Conservation (phyloP, 352 stramenopile species). For the Globisporangium polare region DNA sequence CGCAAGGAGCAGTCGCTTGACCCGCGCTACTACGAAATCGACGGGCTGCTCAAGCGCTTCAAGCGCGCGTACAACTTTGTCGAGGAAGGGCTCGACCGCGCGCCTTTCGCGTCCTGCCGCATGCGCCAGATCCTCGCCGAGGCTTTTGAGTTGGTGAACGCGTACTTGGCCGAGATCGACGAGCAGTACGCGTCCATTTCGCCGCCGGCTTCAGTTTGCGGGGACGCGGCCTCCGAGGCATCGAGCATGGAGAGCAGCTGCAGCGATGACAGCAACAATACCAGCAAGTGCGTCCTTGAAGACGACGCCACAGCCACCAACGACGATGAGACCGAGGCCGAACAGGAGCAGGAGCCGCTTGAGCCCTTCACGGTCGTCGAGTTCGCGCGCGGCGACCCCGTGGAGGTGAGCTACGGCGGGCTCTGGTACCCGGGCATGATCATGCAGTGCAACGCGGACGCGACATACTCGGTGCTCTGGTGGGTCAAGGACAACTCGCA, state of each 20-base stretch:
- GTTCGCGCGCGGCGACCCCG: slow-evolving; percentile 60
- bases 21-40: slow-evolving; percentile 76
- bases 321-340: background rate
- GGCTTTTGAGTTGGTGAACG: slow-evolving; percentile 53
- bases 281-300: slow-evolving; percentile 2
- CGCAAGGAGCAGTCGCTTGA: slow-evolving; percentile 71
- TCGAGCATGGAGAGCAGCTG: slow-evolving; percentile 4
- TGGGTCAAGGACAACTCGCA: slow-evolving; percentile 81
- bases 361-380: background rate
- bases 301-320: background rate
- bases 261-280: background rate
- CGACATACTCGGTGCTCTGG: slow-evolving; percentile 73
- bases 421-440: slow-evolving; percentile 69
- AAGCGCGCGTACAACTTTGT: slow-evolving; percentile 66
- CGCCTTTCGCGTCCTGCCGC: slow-evolving; percentile 45
- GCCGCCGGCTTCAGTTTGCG: slow-evolving; percentile 23
- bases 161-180: slow-evolving; percentile 44
- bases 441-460: slow-evolving; percentile 50
- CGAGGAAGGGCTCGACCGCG: slow-evolving; percentile 39
- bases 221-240: slow-evolving; percentile 3
- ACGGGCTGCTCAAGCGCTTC: slow-evolving; percentile 74
- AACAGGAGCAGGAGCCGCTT: slow-evolving; percentile 1
- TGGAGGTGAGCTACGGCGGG: slow-evolving; percentile 50
- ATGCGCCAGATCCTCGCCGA: slow-evolving; percentile 75
- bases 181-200: slow-evolving; percentile 57